phyloP scores from a whole-genome alignment of 1,284 basidiomycete species.

The Volvariella volvacea region DNA sequence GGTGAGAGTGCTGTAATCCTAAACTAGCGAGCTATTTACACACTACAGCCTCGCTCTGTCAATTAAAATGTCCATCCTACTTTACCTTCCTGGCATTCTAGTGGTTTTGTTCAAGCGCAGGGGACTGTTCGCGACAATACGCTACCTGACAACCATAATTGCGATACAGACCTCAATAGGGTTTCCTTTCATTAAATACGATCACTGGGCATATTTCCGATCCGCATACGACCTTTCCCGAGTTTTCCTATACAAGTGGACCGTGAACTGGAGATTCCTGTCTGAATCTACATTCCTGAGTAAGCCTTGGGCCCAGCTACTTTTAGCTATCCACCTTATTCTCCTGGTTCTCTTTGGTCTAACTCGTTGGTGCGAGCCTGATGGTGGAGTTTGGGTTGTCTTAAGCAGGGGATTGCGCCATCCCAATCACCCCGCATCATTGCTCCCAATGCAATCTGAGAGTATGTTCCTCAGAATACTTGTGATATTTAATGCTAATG shows the following conservation, averaged over 20 bases:
- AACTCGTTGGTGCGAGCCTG: conserved; percentile 63
- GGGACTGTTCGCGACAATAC: conserved; percentile 55
- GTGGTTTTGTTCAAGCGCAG: conserved; percentile 72
- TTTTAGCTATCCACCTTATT: conserved; percentile 64
- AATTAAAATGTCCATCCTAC: conserved; percentile 92
- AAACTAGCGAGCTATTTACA: conserved; percentile 2
- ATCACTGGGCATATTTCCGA: conserved; percentile 61
- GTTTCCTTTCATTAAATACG: conserved; percentile 62
- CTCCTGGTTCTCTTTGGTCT: conserved; percentile 64
- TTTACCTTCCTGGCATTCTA: conserved; percentile 88
- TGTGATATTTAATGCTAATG: conserved; percentile 8
- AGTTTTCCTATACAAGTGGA: conserved; percentile 93
- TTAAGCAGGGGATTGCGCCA: conserved; percentile 48
- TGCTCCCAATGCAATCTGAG: conserved; percentile 51
- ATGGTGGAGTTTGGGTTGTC: conserved; percentile 57
- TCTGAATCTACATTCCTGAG: conserved; percentile 72
- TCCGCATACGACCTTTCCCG: conserved; percentile 87
- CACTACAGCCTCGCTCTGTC: conserved; percentile 71
- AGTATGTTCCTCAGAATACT: conserved; percentile 17
- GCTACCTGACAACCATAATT: conserved; percentile 47
- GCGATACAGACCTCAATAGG: conserved; percentile 62
- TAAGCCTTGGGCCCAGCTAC: conserved; percentile 47
- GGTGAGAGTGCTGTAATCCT: conserved; percentile 39
- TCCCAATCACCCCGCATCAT: conserved; percentile 42
- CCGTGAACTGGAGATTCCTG: conserved; percentile 95